These are phyloP conservation scores for Nigrospora oryzae DNA, from an alignment of 2,329 filamentous ascomycete species.

Conservation along the genomic window DNA sequence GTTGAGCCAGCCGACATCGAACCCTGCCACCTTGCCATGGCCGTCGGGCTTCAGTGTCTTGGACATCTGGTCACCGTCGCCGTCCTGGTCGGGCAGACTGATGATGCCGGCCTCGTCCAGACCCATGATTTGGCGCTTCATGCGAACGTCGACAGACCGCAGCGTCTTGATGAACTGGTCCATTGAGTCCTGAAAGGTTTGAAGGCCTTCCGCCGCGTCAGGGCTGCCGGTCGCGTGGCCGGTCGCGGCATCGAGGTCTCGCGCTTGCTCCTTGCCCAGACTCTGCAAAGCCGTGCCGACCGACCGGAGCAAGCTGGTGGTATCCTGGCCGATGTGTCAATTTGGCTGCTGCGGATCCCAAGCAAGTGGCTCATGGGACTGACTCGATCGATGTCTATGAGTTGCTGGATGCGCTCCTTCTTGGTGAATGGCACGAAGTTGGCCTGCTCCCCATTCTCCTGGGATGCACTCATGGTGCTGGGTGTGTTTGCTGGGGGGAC, in stretches of 20 bases:
- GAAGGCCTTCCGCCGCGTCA: conserved; percentile 36
- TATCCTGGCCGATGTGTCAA: conserved; percentile 25
- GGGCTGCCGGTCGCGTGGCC: conserved; percentile 21
- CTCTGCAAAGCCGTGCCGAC: conserved; percentile 56
- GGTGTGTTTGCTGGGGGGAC: too few species aligned
- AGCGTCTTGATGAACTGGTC: conserved; percentile 64
- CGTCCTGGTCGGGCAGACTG: conserved; percentile 27
- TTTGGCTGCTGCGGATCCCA: conserved; percentile 27
- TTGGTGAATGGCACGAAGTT: conserved; percentile 54
- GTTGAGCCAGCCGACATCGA: conserved; percentile 88
- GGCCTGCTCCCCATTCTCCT: conserved; percentile 6
- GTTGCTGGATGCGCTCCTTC: conserved; percentile 70
- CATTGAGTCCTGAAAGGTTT: conserved; percentile 49
- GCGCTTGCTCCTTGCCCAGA: conserved; percentile 40
- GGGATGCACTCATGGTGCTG: too few species aligned
- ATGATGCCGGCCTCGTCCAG: conserved; percentile 77
- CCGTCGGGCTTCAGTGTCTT: conserved; percentile 42
- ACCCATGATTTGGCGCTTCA: conserved; percentile 69
- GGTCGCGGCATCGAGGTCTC: conserved; percentile 18
- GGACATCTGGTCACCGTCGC: conserved; percentile 10
- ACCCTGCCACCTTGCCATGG: conserved; percentile 44
- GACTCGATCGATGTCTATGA: conserved; percentile 70
- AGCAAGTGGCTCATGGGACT: conserved; percentile 24
- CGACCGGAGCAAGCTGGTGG: conserved; percentile 41
- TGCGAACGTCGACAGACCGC: conserved; percentile 63